These are phyloP conservation scores for Ceratobasidium papillatum DNA, from an alignment of 1,284 basidiomycete genomes.

Conservation along the genomic window DNA sequence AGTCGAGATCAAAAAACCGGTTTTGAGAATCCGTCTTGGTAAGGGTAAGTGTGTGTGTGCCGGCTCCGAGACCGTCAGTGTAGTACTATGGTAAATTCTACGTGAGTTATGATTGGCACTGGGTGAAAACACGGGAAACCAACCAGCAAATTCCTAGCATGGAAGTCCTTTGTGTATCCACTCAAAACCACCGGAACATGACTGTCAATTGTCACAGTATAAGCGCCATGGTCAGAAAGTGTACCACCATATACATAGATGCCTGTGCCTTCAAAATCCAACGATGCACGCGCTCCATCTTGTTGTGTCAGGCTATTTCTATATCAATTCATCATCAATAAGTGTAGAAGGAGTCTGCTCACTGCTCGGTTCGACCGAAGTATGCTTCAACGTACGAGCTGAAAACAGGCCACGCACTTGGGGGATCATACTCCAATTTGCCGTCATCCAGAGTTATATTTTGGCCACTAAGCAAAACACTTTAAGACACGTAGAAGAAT, in stretches of 20 bases:
- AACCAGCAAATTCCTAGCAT: conserved; percentile 7
- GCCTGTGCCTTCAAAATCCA: conserved; percentile 20
- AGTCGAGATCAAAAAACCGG: conserved; percentile 23
- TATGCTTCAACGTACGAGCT: too few relatives aligned
- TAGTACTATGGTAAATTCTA: conserved; percentile 7
- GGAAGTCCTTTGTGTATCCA: conserved; percentile 14
- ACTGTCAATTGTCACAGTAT: conserved; percentile 3
- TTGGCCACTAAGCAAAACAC: not conserved
- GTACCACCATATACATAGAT: conserved; percentile 36
- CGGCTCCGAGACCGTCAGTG: conserved; percentile 30
- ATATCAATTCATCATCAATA: not conserved
- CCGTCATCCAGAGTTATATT: conserved; percentile 10
- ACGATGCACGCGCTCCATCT: not conserved
- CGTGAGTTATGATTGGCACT: too few relatives aligned
- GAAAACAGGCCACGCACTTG: not conserved
- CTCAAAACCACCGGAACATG: not conserved
- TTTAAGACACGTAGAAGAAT: not conserved
- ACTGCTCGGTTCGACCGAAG: too few relatives aligned
- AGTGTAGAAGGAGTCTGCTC: not conserved
- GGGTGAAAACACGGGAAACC: not conserved
- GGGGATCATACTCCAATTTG: not conserved
- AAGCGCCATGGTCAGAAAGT: conserved; percentile 14
- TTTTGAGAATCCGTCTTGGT: conserved; percentile 1
- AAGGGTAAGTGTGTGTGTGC: conserved; percentile 20
- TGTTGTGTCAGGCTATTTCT: not conserved